These are phyloP conservation scores for Blastobotrys persicus DNA, from an alignment of 1,139 yeast species.

Conservation along the genomic window DNA sequence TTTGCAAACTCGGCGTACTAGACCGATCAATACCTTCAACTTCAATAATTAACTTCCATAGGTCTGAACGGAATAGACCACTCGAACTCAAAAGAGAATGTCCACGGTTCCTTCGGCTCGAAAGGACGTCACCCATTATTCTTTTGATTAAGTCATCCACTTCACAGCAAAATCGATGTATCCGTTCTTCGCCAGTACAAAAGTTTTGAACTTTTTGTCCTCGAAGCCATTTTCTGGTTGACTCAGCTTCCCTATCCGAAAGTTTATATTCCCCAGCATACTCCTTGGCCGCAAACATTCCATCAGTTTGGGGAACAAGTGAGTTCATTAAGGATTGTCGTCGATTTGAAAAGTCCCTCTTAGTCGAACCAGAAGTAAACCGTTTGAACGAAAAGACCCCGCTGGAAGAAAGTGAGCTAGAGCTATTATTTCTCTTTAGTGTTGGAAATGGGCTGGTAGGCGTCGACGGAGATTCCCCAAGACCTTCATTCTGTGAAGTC, in stretches of 20 bases:
- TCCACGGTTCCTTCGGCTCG: slow-evolving; percentile 28
- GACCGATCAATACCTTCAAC: slow-evolving; percentile 28
- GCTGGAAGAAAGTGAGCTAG: slow-evolving; percentile 24
- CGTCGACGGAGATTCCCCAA: background rate
- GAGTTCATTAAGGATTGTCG: slow-evolving; percentile 32
- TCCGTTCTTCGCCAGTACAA: slow-evolving; percentile 38
- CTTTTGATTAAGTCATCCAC: slow-evolving; percentile 36
- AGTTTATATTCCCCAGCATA: slow-evolving; percentile 35
- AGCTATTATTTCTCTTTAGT: slow-evolving; percentile 25
- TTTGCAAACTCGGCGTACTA: slow-evolving; percentile 23
- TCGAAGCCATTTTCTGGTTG: slow-evolving; percentile 34
- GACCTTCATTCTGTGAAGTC: background rate
- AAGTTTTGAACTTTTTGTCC: slow-evolving; percentile 37
- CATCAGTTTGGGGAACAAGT: slow-evolving; percentile 20
- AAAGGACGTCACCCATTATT: slow-evolving; percentile 34
- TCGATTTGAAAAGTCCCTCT: slow-evolving; percentile 29
- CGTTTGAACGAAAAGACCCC: slow-evolving; percentile 31
- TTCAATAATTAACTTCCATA: slow-evolving; percentile 32
- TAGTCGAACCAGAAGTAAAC: slow-evolving; percentile 24
- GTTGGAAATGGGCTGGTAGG: slow-evolving; percentile 9
- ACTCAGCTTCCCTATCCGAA: slow-evolving; percentile 38
- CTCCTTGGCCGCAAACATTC: slow-evolving; percentile 36
- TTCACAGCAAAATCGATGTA: slow-evolving; percentile 39
- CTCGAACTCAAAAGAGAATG: slow-evolving; percentile 32
- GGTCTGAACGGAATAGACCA: slow-evolving; percentile 27